phyloP scores from a whole-genome alignment of 352 stramenopile species.

The Bremia lactucae region DNA sequence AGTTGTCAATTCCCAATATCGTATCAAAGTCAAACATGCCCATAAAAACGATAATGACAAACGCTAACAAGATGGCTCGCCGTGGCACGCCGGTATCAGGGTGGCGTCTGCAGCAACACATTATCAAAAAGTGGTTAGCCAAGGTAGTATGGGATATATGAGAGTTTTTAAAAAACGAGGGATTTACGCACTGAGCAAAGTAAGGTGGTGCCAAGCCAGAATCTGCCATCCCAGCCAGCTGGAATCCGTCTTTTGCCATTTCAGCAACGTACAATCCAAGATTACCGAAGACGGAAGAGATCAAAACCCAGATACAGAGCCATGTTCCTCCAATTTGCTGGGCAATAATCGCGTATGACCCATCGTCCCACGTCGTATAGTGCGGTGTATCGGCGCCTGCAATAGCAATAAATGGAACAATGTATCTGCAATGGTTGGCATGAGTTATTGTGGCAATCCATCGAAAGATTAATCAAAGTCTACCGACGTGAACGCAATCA shows the following conservation, averaged over 20 bases:
- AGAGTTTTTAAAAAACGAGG: not conserved
- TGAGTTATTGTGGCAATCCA: not conserved
- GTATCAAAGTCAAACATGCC: conserved; percentile 73
- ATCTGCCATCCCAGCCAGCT: conserved; percentile 72
- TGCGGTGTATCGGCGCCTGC: conserved; percentile 57
- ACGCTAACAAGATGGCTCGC: conserved; percentile 59
- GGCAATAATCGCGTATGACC: conserved; percentile 65
- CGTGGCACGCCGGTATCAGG: conserved; percentile 46
- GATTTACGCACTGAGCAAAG: conserved; percentile 52
- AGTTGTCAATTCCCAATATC: conserved; percentile 76
- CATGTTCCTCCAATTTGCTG: conserved; percentile 48
- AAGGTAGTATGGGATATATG: no score
- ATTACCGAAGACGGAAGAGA: conserved; percentile 70
- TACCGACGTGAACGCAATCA: conserved; percentile 64
- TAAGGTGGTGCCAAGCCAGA: conserved; percentile 67
- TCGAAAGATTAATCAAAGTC: not conserved
- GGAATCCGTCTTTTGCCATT: conserved; percentile 76
- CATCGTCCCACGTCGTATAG: conserved; percentile 66
- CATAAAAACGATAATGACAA: conserved; percentile 72
- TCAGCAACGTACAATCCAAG: conserved; percentile 73
- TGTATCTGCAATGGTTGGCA: conserved; percentile 37
- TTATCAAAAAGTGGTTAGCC: no score
- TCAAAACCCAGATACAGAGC: conserved; percentile 68
- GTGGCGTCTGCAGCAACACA: conserved; percentile 28
- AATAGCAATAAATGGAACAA: conserved; percentile 62